phyloP scores from a whole-genome alignment of 2,329 filamentous ascomycete species.

The Cytospora paraplurivora region DNA sequence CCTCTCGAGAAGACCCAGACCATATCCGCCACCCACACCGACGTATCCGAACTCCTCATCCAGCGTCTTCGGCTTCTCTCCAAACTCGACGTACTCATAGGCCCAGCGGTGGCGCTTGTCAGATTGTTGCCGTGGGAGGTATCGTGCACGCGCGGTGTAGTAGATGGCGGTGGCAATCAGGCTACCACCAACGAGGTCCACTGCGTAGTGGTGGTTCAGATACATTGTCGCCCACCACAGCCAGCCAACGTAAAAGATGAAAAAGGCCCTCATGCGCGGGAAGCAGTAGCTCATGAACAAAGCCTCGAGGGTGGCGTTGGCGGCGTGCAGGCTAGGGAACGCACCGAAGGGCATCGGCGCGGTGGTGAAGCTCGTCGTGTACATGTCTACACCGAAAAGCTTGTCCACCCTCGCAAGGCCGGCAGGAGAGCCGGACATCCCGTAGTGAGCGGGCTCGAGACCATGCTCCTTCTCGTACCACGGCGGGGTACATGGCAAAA shows the following conservation, averaged over 20 bases:
- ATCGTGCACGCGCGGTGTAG: conserved; percentile 78
- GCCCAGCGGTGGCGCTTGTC: conserved; percentile 92
- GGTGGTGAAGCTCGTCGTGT: conserved; percentile 88
- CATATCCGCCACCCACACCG: conserved; percentile 47
- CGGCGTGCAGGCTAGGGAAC: conserved; percentile 91
- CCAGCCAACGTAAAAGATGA: conserved; percentile 85
- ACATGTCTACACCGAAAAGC: conserved; percentile 88
- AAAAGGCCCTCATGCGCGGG: conserved; percentile 76
- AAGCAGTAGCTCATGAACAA: conserved; percentile 94
- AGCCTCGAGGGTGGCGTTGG: conserved; percentile 83
- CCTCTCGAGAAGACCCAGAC: conserved; percentile 50
- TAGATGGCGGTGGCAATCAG: conserved; percentile 77
- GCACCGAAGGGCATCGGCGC: conserved; percentile 93
- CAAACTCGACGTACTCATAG: conserved; percentile 89
- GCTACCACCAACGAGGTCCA: conserved; percentile 85
- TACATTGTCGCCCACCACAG: conserved; percentile 99
- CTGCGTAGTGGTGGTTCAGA: conserved; percentile 93
- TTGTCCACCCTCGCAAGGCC: conserved; percentile 86
- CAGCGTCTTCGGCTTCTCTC: conserved; percentile 52
- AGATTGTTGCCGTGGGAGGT: conserved; percentile 77
- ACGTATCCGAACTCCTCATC: conserved; percentile 53
- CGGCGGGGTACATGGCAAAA: conserved; percentile 91
- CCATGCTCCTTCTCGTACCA: conserved; percentile 97
- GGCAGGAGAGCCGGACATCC: conserved; percentile 85
- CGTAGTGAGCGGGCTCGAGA: conserved; percentile 87